Evolutionary conservation across 768 basidiomycete species (phyloP), one percentile per base, ranked within the genome.

Genomic region (Lactarius trivialis): DNA sequence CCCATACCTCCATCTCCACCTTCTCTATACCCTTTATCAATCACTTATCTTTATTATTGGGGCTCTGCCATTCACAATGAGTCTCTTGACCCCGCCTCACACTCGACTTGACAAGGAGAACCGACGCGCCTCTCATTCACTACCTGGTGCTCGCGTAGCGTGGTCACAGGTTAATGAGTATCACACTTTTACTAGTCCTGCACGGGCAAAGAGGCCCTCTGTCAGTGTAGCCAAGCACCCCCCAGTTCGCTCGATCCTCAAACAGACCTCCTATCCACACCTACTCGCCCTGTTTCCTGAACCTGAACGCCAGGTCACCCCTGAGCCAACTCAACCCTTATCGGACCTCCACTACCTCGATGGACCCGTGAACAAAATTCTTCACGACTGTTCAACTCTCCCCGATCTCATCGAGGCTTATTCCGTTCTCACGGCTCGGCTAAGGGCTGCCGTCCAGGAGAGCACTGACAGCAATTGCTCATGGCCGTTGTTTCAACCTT

Each of bases 241-340:
- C 15, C 88, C 88, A 0, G 59, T 73, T 24, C 87, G 81, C 65
- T 88, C 90, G 7, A 91, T 91, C 60, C 79, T 92, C 37, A 92
- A 91, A 73, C 82, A 79, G 67, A 60, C 69, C 8, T 65, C 72
- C 55, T 69, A 76, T 28, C 64, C 68, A 9, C 61, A 72, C 24
- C 73, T 80, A 24, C 71, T 78, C 1, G 69, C 71, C 3, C 63
- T 77, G 3, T 76, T 82, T n/a, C 32, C 51, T 4, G 76, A 79
- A 54, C 74, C 73, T 28, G 72, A 74, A 56, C 81, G 89, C 60
- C 84, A 89, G 60, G 73, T 77, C 15, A 92, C 91, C 0, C 91
- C 91, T n/a, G 90, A 90, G 68, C 91, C 91, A 2, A 73, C 74
- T 2, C 82, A 85, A 68, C 87, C 89, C 12, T 77, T 90, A 19